Percentiles rank a stretch among this genome's conserved stretches.
Conservation (phyloP, 148 eudicot genomes). For the Rhododendron mucronatum region DNA sequence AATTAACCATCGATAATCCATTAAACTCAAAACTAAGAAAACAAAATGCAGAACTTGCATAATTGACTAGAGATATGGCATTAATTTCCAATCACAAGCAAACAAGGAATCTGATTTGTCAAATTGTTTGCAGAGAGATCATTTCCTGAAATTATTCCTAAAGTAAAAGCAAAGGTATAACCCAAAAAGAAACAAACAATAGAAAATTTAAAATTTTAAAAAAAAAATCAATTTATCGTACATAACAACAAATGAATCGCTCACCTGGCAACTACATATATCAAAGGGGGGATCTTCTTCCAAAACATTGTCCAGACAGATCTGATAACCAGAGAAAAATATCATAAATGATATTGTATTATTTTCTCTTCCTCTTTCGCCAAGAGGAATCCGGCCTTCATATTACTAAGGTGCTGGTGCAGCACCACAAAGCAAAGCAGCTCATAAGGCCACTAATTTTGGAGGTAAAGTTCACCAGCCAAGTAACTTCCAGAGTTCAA, state of each 20-base stretch:
- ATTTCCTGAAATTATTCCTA: not conserved
- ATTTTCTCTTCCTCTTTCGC: not conserved
- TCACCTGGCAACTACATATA: slow-evolving; percentile 93
- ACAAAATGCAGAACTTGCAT: not conserved
- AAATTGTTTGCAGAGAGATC: not conserved
- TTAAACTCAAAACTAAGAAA: not conserved
- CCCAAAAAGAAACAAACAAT: not conserved
- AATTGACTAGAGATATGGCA: not conserved
- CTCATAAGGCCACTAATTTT: not conserved
- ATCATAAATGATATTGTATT: slow-evolving; percentile 5
- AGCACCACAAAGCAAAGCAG: slow-evolving; percentile 2
- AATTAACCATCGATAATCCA: not conserved
- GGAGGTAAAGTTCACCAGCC: not conserved
- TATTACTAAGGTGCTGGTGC: not conserved
- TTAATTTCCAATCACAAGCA: not conserved
- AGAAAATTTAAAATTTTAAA: not conserved
- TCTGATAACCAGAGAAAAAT: too few relatives aligned
- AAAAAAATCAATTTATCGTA: not conserved
- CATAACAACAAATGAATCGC: slow-evolving; percentile 6
- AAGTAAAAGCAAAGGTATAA: not conserved
- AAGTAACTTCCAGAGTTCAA: not conserved
- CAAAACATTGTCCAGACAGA: slow-evolving; percentile 66
- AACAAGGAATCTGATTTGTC: too few relatives aligned
- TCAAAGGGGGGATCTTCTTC: slow-evolving; percentile 95
- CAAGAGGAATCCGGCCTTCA: not conserved